Conservation (phyloP, 2,329 filamentous ascomycete genomes). For the Alternaria angustiovoidea region DNA sequence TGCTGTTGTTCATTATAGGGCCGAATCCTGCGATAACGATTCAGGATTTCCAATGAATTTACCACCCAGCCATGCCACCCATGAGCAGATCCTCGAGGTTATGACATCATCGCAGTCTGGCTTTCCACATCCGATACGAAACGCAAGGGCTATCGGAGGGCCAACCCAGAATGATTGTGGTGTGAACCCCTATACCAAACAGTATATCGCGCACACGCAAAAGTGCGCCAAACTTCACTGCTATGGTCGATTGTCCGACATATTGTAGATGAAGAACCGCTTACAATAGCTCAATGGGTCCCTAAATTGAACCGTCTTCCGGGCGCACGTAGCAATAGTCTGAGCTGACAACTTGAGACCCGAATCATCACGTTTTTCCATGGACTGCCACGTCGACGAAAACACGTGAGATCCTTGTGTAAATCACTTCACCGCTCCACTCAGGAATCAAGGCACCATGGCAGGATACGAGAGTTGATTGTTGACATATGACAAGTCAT, state of each 20-base stretch:
- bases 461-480: constrained; percentile 4
- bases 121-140: background rate
- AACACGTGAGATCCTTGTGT: constrained; percentile 23
- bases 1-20: background rate
- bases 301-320: background rate
- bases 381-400: constrained; percentile 12
- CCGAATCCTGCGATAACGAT: background rate
- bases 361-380: constrained; percentile 1
- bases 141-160: background rate
- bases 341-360: background rate
- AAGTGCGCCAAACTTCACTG: background rate
- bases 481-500: constrained; percentile 3
- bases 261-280: background rate
- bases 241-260: background rate
- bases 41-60: background rate
- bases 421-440: constrained; percentile 26
- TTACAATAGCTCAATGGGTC: background rate
- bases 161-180: background rate
- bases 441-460: constrained; percentile 17
- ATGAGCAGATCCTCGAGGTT: background rate
- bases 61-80: background rate
- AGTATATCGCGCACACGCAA: background rate
- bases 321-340: background rate
- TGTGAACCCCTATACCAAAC: background rate
- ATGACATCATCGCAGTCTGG: constrained; percentile 3